Evolutionary conservation across 2,329 filamentous ascomycete genomes (phyloP).

Genomic region (Parastagonospora nodorum): DNA sequence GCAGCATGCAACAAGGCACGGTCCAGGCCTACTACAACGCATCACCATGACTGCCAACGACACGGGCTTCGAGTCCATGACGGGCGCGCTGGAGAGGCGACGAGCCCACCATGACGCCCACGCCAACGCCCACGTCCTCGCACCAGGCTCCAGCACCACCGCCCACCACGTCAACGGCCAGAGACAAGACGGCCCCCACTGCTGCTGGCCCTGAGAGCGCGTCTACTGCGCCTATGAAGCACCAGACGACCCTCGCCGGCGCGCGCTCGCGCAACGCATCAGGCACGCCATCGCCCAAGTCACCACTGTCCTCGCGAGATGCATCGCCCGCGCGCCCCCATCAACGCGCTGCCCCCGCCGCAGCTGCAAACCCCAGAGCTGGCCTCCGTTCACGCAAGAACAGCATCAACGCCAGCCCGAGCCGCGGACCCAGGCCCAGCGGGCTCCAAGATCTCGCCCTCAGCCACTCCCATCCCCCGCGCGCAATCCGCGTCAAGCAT

Average conservation of each 20-base stretch:
- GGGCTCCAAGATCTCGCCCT: conserved; percentile 53
- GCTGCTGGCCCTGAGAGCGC: conserved; percentile 19
- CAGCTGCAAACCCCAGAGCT: conserved; percentile 24
- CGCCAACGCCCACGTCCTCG: conserved; percentile 10
- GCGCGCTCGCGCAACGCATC: conserved; percentile 37
- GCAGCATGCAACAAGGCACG: conserved; percentile 38
- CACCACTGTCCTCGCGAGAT: conserved; percentile 55
- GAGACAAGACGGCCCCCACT: conserved; percentile 6
- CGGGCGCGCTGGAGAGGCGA: conserved; percentile 44
- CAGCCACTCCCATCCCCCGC: conserved; percentile 67
- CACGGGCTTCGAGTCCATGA: conserved; percentile 44
- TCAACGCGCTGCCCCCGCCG: conserved; percentile 28
- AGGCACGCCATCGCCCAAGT: conserved; percentile 47
- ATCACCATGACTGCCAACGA: conserved; percentile 35
- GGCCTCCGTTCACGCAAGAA: conserved; percentile 50
- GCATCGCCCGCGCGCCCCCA: conserved; percentile 50
- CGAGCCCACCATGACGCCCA: conserved; percentile 27
- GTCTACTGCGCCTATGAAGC: conserved; percentile 24
- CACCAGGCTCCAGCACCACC: conserved; percentile 14
- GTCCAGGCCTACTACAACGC: conserved; percentile 29
- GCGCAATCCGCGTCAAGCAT: conserved; percentile 71
- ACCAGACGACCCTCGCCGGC: conserved; percentile 28
- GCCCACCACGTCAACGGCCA: conserved; percentile 15
- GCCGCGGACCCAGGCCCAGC: conserved; percentile 44
- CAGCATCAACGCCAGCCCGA: conserved; percentile 51